phyloP scores from a whole-genome alignment of 306 rosid genomes.

The Fragaria vesca region DNA sequence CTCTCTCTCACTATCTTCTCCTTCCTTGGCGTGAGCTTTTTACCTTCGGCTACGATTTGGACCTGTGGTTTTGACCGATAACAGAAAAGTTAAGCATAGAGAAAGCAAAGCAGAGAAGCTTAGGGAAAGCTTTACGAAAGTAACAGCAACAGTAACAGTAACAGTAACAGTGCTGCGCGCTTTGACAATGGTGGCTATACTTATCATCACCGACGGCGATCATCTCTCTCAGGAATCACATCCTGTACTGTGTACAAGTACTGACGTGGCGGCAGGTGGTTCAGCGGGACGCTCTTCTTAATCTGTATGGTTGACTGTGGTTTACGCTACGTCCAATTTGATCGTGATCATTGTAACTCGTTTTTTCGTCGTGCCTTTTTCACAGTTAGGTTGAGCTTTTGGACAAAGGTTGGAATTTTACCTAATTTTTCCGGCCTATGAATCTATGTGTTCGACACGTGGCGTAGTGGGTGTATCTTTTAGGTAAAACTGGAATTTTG shows the following conservation, averaged over 20 bases:
- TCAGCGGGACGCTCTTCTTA: not conserved
- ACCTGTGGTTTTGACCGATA: constrained; percentile 4
- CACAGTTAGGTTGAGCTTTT: not conserved
- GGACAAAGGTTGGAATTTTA: not conserved
- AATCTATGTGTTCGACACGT: constrained; percentile 4
- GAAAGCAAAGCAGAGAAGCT: not conserved
- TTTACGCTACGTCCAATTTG: not conserved
- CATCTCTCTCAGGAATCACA: not conserved
- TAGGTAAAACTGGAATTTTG: not conserved
- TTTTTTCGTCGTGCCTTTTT: not conserved
- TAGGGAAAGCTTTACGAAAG: constrained; percentile 7
- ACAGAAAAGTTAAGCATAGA: not conserved
- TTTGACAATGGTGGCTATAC: not conserved
- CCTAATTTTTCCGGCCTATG: constrained; percentile 20
- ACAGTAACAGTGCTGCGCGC: not conserved
- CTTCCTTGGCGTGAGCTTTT: constrained; percentile 8
- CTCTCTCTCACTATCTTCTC: not conserved
- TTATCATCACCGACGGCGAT: constrained; percentile 22
- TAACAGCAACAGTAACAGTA: not conserved
- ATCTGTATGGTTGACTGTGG: constrained; percentile 15
- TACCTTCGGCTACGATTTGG: not conserved
- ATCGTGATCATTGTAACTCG: constrained; percentile 14
- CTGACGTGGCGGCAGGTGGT: constrained; percentile 3
- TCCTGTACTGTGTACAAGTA: not conserved
- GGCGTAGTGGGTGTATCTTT: constrained; percentile 14